These are phyloP conservation scores for Ampelomyces quisqualis DNA, from an alignment of 2,329 filamentous ascomycete genomes.

Conservation along the genomic window DNA sequence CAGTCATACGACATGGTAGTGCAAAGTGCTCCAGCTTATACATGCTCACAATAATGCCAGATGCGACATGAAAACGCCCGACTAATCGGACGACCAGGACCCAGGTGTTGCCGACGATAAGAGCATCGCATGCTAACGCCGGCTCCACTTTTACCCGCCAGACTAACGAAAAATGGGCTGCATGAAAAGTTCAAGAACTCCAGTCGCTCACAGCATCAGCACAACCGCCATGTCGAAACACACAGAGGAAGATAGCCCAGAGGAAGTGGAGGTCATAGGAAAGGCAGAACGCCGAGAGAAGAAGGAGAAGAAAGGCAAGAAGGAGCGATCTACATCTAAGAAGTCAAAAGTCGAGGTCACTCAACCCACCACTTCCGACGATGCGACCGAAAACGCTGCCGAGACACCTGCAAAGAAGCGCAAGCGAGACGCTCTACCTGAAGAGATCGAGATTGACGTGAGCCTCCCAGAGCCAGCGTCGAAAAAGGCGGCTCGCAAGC, in stretches of 20 bases:
- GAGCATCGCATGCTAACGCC: constrained; percentile 4
- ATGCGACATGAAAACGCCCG: too few species aligned
- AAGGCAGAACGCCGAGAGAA: constrained; percentile 30
- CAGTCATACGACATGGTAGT: too few species aligned
- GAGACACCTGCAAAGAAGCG: constrained; percentile 46
- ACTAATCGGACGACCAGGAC: not conserved
- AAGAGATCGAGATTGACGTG: constrained; percentile 83
- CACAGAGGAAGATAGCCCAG: constrained; percentile 6
- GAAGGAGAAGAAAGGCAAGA: constrained; percentile 23
- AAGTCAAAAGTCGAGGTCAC: constrained; percentile 15
- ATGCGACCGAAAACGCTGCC: constrained; percentile 6
- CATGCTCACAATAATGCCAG: too few species aligned
- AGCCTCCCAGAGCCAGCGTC: constrained; percentile 89
- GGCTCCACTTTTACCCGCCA: constrained; percentile 6
- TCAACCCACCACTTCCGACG: constrained; percentile 11
- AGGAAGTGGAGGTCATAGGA: constrained; percentile 7
- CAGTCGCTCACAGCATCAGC: constrained; percentile 4
- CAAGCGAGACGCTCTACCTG: constrained; percentile 60
- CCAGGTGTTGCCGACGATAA: not conserved
- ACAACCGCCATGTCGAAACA: constrained; percentile 15
- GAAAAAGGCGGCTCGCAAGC: constrained; percentile 84
- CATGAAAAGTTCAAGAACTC: constrained; percentile 18
- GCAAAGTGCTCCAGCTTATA: too few species aligned
- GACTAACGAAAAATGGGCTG: constrained; percentile 17
- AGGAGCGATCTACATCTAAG: constrained; percentile 25